These are phyloP conservation scores for Medicago truncatula DNA, from an alignment of 306 rosid species.

Conservation along the genomic window MtrunA17r5.0-ANR NC_053045.1:2233001-2233500, in stretches of 20 bases:
- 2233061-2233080: too few relatives aligned
- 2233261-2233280: slow-evolving; percentile 35
- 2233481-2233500: slow-evolving; percentile 77
- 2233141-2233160: slow-evolving; percentile 12
- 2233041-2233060: too few relatives aligned
- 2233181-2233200: background rate
- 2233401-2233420: slow-evolving; percentile 75
- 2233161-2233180: background rate
- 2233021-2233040: too few relatives aligned
- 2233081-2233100: too few relatives aligned
- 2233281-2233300: slow-evolving; percentile 42
- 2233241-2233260: slow-evolving; percentile 22
- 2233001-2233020: too few relatives aligned
- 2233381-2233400: slow-evolving; percentile 83
- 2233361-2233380: slow-evolving; percentile 60
- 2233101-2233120: background rate
- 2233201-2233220: background rate
- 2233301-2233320: slow-evolving; percentile 9
- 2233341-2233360: slow-evolving; percentile 17
- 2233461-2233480: slow-evolving; percentile 80
- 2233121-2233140: background rate
- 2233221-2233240: background rate
- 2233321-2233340: background rate
- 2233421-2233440: slow-evolving; percentile 74
- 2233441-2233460: slow-evolving; percentile 87